Evolutionary conservation across 1,284 basidiomycete species (phyloP), one percentile per base, ranked within the genome.

Genomic region (Trametes hirsuta): DNA sequence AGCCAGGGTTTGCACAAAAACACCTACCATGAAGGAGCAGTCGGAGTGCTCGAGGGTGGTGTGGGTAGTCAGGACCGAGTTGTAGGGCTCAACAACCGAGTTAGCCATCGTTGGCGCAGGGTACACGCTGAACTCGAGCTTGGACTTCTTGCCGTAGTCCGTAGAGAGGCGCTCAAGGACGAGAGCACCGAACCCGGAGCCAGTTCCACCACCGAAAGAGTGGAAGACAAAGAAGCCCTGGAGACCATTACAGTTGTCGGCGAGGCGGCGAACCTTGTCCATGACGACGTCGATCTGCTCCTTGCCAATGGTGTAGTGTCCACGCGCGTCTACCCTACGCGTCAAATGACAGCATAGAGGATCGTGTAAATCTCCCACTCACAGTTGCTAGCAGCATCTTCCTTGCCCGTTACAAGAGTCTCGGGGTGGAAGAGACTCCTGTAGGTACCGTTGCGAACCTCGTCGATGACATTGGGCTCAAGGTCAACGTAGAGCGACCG

Each of bases 151-250:
- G 76, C 97, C 97, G 73, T 98, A 99, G 79, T 99, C 97, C 67
- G 94, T 95, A 39, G 96, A 97, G 61, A 99, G 90, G 70, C 95
- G 90, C 82, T 99, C 97, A 63, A 99, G 90, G 64, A 99, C 88
- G 70, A 99, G 89, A 63, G 97, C 96, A 76, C 97, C 97, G 75
- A 99, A 97, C 77, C 97, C 97, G 62, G 97, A 99, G 71, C 97
- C 97, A 71, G 97, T 99, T 80, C 97, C 97, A 79, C 97, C 97
- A 77, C 97, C 97, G 76, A 98, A 98, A 52, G 97, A 99, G 84
- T 99, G 97, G 91, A 99, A 99, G 72, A 98, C 95, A 74, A 99
- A 99, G 88, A 99, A 99, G 71, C 97, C 97, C 80, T 99, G 97
- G 46, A 99, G 90, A 74, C 97, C 97, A 64, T 87, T 88, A 81